Evolutionary conservation across 371 early-diverging fungal species (phyloP).

Genomic region (Haplosporangium sp.): DNA sequence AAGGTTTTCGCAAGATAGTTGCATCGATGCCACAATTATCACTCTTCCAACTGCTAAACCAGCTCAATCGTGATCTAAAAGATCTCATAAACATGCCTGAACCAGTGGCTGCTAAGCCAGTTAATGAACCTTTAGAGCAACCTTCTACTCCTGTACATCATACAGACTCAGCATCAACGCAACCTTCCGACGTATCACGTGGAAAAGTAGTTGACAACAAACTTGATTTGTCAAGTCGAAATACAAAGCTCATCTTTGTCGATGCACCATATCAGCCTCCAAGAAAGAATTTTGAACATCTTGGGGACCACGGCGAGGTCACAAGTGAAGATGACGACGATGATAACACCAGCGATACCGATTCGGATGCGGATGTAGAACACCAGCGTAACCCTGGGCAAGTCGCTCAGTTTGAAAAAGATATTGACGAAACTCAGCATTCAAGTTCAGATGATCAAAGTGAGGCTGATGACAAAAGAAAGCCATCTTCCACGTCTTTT

Average conservation of each 20-base stretch:
- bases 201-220: too few relatives aligned
- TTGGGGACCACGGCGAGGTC: constrained; percentile 15
- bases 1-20: constrained; percentile 64
- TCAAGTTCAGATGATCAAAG: not conserved
- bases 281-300: constrained; percentile 19
- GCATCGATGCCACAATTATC: constrained; percentile 41
- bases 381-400: not conserved
- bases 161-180: not conserved
- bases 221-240: not conserved
- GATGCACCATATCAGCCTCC: constrained; percentile 1
- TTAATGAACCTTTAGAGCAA: not conserved
- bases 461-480: constrained; percentile 21
- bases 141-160: not conserved
- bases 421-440: not conserved
- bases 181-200: too few relatives aligned
- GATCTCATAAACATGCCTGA: constrained; percentile 53
- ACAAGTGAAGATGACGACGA: constrained; percentile 42
- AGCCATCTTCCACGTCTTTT: not conserved
- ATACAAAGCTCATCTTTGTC: constrained; percentile 21
- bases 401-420: not conserved
- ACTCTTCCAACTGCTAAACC: constrained; percentile 71
- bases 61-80: constrained; percentile 73
- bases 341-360: constrained; percentile 13
- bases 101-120: not conserved
- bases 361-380: not conserved